A percentile compares a stretch with the other conserved stretches of the same genome.
Conservation (phyloP, 345 rosid genomes). For the Hypericum perforatum region DNA sequence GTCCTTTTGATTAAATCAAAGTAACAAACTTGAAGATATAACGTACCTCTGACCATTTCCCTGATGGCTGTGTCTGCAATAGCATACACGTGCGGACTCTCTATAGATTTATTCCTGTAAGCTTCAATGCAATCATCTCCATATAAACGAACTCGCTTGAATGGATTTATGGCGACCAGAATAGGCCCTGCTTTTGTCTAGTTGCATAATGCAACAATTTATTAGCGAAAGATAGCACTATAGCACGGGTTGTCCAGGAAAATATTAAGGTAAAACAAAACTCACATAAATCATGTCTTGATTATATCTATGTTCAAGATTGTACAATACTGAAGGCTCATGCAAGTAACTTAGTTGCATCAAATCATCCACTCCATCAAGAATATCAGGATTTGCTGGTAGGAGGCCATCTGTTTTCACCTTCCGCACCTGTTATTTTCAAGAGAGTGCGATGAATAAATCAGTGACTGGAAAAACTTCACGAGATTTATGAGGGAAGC, state of each 20-base stretch:
- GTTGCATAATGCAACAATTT: slow-evolving; percentile 15
- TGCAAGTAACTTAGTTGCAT: slow-evolving; percentile 97
- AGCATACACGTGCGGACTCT: slow-evolving; percentile 92
- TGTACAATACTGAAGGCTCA: slow-evolving; percentile 91
- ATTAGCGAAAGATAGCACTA: slow-evolving; percentile 8
- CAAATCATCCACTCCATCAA: slow-evolving; percentile 95
- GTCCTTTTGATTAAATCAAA: neutral
- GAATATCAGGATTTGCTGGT: slow-evolving; percentile 94
- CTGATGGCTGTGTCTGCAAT: slow-evolving; percentile 94
- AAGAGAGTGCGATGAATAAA: slow-evolving; percentile 10
- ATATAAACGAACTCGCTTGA: slow-evolving; percentile 78
- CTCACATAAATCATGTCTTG: slow-evolving; percentile 92
- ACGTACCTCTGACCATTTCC: slow-evolving; percentile 89
- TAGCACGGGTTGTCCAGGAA: slow-evolving; percentile 10
- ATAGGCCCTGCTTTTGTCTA: slow-evolving; percentile 99
- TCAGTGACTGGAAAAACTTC: slow-evolving; percentile 3
- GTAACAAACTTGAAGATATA: slow-evolving; percentile 11
- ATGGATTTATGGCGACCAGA: slow-evolving; percentile 93
- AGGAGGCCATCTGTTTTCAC: slow-evolving; percentile 63
- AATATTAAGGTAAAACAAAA: slow-evolving; percentile 15
- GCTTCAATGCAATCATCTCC: slow-evolving; percentile 77
- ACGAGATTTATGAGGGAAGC: slow-evolving; percentile 5
- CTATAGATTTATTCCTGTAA: slow-evolving; percentile 61
- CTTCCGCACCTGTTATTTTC: slow-evolving; percentile 42
- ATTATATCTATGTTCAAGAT: slow-evolving; percentile 80